phyloP scores from a whole-genome alignment of 768 basidiomycete genomes.

The Coprinopsis cinerea region DNA sequence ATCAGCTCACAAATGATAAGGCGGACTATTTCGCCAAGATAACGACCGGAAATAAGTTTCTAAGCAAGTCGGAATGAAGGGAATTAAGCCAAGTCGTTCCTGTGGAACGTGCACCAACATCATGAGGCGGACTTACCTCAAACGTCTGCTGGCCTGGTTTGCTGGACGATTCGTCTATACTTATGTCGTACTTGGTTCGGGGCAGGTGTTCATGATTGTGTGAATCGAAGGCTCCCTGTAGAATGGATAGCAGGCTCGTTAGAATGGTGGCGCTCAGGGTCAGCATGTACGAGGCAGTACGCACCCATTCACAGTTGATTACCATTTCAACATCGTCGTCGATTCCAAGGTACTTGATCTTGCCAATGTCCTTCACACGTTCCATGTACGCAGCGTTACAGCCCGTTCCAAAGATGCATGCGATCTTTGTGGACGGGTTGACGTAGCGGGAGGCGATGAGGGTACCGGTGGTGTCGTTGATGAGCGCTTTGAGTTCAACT shows the following conservation, averaged over 20 bases:
- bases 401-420: constrained; percentile 95
- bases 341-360: constrained; percentile 73
- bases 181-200: constrained; percentile 88
- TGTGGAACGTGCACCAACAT: background rate
- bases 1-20: constrained; percentile 92
- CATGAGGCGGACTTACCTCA: constrained; percentile 53
- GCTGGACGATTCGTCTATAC: constrained; percentile 91
- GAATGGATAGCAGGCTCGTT: no score
- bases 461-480: constrained; percentile 98
- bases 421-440: constrained; percentile 85
- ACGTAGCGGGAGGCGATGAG: constrained; percentile 97
- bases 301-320: constrained; percentile 97
- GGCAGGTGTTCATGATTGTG: constrained; percentile 93
- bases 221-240: constrained; percentile 93
- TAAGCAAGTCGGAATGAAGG: constrained; percentile 17
- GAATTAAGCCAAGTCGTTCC: background rate
- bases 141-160: constrained; percentile 95
- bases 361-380: constrained; percentile 75
- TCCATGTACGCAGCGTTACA: constrained; percentile 99
- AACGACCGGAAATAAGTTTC: constrained; percentile 96
- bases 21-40: constrained; percentile 95
- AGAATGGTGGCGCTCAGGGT: no score
- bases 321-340: constrained; percentile 69
- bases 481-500: constrained; percentile 76
- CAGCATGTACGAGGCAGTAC: constrained; percentile 15